Evolutionary conservation across 768 basidiomycete genomes (phyloP).

Genomic region (Amylocystis lapponica): DNA sequence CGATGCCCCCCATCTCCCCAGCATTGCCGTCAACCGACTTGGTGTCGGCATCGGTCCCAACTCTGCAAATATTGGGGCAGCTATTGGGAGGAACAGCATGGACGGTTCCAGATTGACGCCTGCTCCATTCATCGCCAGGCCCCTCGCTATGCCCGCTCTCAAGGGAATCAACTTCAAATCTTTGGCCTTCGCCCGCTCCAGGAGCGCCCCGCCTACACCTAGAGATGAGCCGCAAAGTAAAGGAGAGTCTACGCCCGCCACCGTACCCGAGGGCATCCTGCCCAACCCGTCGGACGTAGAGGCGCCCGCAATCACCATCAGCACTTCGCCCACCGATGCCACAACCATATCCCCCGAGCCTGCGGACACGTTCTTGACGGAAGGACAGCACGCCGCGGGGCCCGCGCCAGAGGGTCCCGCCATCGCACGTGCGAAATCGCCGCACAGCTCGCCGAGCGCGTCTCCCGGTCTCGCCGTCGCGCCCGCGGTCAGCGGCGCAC

Average conservation of each 20-base stretch:
- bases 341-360: conserved; percentile 5
- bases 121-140: conserved; percentile 12
- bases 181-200: conserved; percentile 17
- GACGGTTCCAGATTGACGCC: conserved; percentile 3
- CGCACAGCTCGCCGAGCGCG: neutral
- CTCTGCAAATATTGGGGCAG: no score
- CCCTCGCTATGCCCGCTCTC: conserved; percentile 16
- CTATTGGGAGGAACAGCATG: no score
- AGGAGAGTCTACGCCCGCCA: conserved; percentile 1
- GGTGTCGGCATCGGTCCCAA: no score
- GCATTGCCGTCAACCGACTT: neutral
- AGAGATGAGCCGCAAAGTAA: conserved; percentile 7
- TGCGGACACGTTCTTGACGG: no score
- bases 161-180: conserved; percentile 18
- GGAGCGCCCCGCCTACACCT: conserved; percentile 23
- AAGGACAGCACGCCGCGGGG: no score
- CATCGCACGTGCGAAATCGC: conserved; percentile 1
- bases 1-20: neutral
- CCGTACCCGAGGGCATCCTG: conserved; percentile 8
- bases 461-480: conserved; percentile 8
- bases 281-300: no score
- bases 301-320: conserved; percentile 2
- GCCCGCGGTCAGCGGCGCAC: conserved; percentile 5
- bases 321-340: neutral
- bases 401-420: no score